Evolutionary conservation across 1,139 yeast species (phyloP).

Genomic region (Blastobotrys persicus): DNA sequence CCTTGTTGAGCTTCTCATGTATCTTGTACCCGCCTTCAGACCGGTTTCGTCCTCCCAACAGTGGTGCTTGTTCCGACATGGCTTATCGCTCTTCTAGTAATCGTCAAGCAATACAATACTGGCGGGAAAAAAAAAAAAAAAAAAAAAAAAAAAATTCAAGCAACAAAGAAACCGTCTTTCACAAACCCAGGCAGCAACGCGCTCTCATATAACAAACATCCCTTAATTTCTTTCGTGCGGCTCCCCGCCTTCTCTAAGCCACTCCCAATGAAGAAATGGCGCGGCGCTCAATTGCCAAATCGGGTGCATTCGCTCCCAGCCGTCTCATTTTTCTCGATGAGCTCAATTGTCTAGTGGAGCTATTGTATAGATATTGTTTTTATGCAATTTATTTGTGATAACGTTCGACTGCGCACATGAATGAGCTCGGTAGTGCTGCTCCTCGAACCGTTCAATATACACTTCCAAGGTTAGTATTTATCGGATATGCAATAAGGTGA

Average conservation of each 20-base stretch:
- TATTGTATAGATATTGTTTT: too few relatives aligned
- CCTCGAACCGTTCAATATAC: too few relatives aligned
- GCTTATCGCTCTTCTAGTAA: background rate
- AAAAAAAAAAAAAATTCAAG: background rate
- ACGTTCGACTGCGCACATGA: too few relatives aligned
- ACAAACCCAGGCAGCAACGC: background rate
- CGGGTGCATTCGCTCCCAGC: background rate
- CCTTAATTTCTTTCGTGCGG: background rate
- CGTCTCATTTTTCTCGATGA: background rate
- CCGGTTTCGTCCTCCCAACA: slow-evolving; percentile 12
- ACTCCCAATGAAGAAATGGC: background rate
- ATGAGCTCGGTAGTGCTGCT: too few relatives aligned
- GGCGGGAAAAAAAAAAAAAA: background rate
- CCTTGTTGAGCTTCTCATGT: slow-evolving; percentile 20
- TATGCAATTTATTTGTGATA: too few relatives aligned
- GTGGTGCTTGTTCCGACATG: slow-evolving; percentile 18
- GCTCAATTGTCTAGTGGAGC: too few relatives aligned
- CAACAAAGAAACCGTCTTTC: too few relatives aligned
- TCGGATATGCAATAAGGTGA: background rate
- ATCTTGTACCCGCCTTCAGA: background rate
- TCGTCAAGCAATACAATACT: too few relatives aligned
- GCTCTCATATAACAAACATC: background rate
- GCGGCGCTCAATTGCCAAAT: background rate
- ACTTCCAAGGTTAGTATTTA: background rate
- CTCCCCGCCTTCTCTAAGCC: background rate